Percentiles rank a stretch among this genome's conserved stretches.
Evolutionary conservation across 805 yeast species (phyloP).

Genomic region (Zygosaccharomyces pseudorouxii): DNA sequence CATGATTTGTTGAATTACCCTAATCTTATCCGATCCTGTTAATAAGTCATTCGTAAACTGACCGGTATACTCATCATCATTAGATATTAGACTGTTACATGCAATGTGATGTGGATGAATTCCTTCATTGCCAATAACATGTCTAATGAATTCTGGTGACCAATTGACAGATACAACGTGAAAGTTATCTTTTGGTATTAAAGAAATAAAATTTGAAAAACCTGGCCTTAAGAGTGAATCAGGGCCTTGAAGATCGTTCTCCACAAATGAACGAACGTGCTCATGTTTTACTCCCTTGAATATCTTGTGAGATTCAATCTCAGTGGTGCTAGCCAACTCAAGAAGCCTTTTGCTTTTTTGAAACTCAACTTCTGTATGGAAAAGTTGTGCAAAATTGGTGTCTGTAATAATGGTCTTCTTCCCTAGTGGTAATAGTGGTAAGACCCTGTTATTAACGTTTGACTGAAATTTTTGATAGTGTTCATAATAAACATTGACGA

Average conservation of each 20-base stretch:
- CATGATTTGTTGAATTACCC: slow-evolving; percentile 11
- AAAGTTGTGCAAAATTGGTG: slow-evolving; percentile 13
- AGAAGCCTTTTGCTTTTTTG: slow-evolving; percentile 17
- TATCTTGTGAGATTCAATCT: slow-evolving; percentile 16
- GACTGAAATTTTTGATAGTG: slow-evolving; percentile 13
- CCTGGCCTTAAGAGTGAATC: slow-evolving; percentile 14
- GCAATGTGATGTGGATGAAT: slow-evolving; percentile 14
- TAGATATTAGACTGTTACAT: slow-evolving; percentile 22
- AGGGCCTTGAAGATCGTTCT: slow-evolving; percentile 1
- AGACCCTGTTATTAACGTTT: slow-evolving; percentile 6
- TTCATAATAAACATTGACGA: slow-evolving; percentile 21
- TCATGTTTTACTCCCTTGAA: slow-evolving; percentile 19
- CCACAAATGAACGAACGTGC: slow-evolving; percentile 16
- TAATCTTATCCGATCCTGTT: slow-evolving; percentile 30
- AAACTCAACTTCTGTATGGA: slow-evolving; percentile 20
- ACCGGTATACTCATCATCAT: slow-evolving; percentile 20
- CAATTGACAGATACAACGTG: slow-evolving; percentile 32
- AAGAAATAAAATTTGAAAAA: slow-evolving; percentile 13
- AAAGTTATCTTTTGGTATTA: slow-evolving; percentile 9
- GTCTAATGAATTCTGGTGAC: slow-evolving; percentile 29
- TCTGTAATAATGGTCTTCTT: slow-evolving; percentile 5
- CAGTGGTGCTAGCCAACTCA: slow-evolving; percentile 27
- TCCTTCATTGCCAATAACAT: slow-evolving; percentile 12
- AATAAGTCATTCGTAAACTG: slow-evolving; percentile 21
- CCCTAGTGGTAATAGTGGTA: slow-evolving; percentile 13